Base-by-base conservation (phyloP, 257 asterid species). In the Solanum paucissectum region DNA sequence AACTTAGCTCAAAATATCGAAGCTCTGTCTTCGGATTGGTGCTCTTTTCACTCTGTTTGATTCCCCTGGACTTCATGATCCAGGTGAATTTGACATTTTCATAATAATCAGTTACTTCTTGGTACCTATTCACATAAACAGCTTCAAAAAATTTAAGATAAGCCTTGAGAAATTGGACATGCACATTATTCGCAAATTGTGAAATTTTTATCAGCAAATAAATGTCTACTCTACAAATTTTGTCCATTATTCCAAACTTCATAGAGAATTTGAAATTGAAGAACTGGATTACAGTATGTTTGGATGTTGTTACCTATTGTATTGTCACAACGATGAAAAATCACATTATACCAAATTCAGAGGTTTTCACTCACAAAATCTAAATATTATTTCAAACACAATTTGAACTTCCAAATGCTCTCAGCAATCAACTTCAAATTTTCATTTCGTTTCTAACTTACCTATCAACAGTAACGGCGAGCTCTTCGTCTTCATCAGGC, bases 1-100 rank as follows among this genome's bases (percentile, higher is more conserved):
- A 95, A 76, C 92, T 92, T 90, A 94, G 55, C 85, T 95, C 98
- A 40, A 94, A 91, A 83, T 34, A 92, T 7, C 93, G 88, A 32
- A 91, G 64, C 27, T 92, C 96, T 1, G 95, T 86, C 66, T 64
- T 88, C 9, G 90, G 42, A 4, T 62, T 85, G 4, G 89, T 88
- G 27, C 73, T 85, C 60, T 88, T 71, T 68, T 52, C 44, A 18
- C 86, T 10, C 7, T 83, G 91, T 34, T 91, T 90, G 83, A 93
- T 8, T 12, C 90, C 46, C 20, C 90, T 73, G 37, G 92, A 90
- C 14, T 93, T 95, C n/a, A 93, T 32, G 21, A 91, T 58, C 98
- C 98, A 95, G 20, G 81, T 77, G 81, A 94, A 85, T 82, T 89
- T 91, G 12, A 92, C 42, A 25, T 90, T 89, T 23, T 83, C 76